A percentile compares a stretch with the other conserved stretches of the same genome.
These are phyloP conservation scores for Blastocystis sp. DNA, from an alignment of 352 stramenopile species.

Conservation along the genomic window DNA sequence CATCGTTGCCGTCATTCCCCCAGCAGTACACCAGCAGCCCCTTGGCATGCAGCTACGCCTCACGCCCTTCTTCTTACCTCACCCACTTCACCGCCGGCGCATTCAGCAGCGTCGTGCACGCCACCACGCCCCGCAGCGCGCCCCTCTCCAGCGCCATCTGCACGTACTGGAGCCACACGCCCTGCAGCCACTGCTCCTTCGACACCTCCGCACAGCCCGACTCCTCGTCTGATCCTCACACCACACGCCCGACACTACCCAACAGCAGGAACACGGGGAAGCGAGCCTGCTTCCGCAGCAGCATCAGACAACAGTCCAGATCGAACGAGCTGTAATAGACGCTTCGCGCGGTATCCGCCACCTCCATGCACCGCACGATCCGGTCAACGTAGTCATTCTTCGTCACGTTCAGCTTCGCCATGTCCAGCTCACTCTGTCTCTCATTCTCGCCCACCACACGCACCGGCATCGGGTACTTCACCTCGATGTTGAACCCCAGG, in stretches of 20 bases:
- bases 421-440: neutral
- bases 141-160: slow-evolving; percentile 23
- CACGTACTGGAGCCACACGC: slow-evolving; percentile 47
- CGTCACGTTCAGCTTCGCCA: slow-evolving; percentile 3
- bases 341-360: neutral
- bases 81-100: slow-evolving; percentile 37
- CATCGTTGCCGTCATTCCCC: slow-evolving; percentile 46
- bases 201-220: slow-evolving; percentile 7
- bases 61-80: neutral
- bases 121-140: slow-evolving; percentile 35
- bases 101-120: neutral
- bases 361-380: slow-evolving; percentile 16
- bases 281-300: slow-evolving; percentile 62
- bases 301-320: slow-evolving; percentile 66
- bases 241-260: neutral
- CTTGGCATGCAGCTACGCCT: slow-evolving; percentile 13
- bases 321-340: slow-evolving; percentile 70
- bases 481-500: slow-evolving; percentile 67
- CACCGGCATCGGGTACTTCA: slow-evolving; percentile 69
- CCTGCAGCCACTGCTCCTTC: slow-evolving; percentile 15
- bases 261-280: slow-evolving; percentile 69
- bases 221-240: slow-evolving; percentile 24
- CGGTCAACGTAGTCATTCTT: slow-evolving; percentile 61
- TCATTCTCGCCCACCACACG: neutral
- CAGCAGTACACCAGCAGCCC: slow-evolving; percentile 39